These are phyloP conservation scores for Pezicula rhizophila DNA, from an alignment of 2,329 filamentous ascomycete species.

Conservation along the genomic window DNA sequence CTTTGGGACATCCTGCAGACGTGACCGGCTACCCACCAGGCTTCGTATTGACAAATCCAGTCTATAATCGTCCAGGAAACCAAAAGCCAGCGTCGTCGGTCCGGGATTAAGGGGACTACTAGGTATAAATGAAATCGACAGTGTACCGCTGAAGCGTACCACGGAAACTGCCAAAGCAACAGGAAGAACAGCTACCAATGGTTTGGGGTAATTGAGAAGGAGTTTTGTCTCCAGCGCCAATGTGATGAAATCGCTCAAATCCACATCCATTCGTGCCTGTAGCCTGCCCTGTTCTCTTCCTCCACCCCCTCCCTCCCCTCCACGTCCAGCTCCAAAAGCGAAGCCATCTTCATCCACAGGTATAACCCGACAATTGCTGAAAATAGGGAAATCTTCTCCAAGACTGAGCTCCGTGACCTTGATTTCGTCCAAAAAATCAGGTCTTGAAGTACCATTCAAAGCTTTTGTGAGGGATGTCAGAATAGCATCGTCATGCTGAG, in stretches of 20 bases:
- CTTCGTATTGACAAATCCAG: constrained; percentile 78
- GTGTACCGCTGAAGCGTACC: constrained; percentile 87
- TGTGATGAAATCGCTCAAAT: constrained; percentile 92
- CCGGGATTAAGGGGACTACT: constrained; percentile 59
- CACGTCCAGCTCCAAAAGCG: constrained; percentile 36
- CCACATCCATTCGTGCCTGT: constrained; percentile 94
- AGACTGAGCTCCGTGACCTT: constrained; percentile 88
- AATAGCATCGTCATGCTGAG: constrained; percentile 85
- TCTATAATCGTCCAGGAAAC: constrained; percentile 83
- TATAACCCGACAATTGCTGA: constrained; percentile 95
- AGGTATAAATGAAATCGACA: constrained; percentile 90
- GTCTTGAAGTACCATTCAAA: constrained; percentile 79
- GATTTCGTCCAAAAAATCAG: constrained; percentile 90
- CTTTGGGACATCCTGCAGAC: constrained; percentile 80
- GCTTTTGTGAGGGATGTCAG: constrained; percentile 77
- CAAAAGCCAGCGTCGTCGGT: constrained; percentile 88
- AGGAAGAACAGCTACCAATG: constrained; percentile 79
- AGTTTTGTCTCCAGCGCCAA: constrained; percentile 91
- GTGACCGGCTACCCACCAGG: constrained; percentile 70
- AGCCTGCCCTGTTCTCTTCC: constrained; percentile 63
- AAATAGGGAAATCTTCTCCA: constrained; percentile 96
- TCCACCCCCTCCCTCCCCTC: constrained; percentile 22
- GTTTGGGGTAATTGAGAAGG: constrained; percentile 89
- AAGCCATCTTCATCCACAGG: constrained; percentile 77
- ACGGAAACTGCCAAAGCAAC: constrained; percentile 89